phyloP scores from a whole-genome alignment of 2,329 filamentous ascomycete genomes.

The Fusarium nelsonii region DNA sequence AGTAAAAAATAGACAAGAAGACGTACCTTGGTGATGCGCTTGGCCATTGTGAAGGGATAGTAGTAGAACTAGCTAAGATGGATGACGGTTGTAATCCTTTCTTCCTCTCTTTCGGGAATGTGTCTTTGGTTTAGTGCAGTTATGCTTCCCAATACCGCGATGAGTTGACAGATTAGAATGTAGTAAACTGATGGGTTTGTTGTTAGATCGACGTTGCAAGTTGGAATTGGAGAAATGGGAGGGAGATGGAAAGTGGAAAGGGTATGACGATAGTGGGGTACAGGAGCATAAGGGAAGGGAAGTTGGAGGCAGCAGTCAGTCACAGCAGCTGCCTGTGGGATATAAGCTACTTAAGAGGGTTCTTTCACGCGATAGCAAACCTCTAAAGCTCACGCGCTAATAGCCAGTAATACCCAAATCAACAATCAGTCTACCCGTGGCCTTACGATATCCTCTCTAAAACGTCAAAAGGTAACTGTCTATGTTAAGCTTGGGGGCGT shows the following conservation, averaged over 20 bases:
- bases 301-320: constrained; percentile 2
- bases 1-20: background rate
- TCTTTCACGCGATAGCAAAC: background rate
- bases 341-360: background rate
- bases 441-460: too few species aligned
- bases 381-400: background rate
- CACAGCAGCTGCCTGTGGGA: background rate
- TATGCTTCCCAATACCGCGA: background rate
- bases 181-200: constrained; percentile 2
- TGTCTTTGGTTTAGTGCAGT: background rate
- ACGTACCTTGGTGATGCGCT: constrained; percentile 60
- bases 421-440: background rate
- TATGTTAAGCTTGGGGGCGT: background rate
- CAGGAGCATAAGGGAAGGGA: background rate
- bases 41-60: constrained; percentile 54
- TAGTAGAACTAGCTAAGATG: background rate
- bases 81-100: background rate
- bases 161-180: background rate
- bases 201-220: constrained; percentile 12
- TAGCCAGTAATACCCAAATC: background rate
- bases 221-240: constrained; percentile 20
- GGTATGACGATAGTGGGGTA: constrained; percentile 44
- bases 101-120: background rate
- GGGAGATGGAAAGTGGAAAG: background rate
- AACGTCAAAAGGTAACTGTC: too few species aligned